Percentiles rank a stretch among this genome's conserved stretches.
Conservation (phyloP, 805 yeast species). For the Wickerhamiella spandovensis region DNA sequence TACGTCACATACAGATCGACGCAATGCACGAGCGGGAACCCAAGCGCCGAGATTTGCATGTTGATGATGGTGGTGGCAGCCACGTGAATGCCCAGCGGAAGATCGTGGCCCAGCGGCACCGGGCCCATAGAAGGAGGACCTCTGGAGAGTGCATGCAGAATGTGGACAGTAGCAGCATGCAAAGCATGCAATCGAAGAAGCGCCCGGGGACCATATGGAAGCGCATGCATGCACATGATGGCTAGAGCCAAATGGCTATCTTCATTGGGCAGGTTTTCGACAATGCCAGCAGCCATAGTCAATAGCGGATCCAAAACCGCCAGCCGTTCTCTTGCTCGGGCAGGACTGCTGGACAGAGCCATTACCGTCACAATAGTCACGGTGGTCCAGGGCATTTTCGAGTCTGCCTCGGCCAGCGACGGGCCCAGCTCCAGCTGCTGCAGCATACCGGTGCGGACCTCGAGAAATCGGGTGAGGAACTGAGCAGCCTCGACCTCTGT, state of each 20-base stretch:
- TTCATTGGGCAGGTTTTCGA: neutral
- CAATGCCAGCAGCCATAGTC: conserved; percentile 1
- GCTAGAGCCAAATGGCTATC: conserved; percentile 11
- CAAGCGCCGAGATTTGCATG: neutral
- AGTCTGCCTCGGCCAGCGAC: conserved; percentile 7
- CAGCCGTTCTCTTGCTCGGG: conserved; percentile 1
- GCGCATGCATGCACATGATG: conserved; percentile 10
- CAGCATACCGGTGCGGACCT: neutral
- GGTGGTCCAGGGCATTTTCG: conserved; percentile 13
- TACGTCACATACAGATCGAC: neutral
- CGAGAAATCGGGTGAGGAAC: neutral
- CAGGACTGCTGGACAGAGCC: conserved; percentile 8
- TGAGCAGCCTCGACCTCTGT: conserved; percentile 9
- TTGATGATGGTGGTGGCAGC: neutral
- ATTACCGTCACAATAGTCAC: conserved; percentile 14
- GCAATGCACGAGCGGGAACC: neutral
- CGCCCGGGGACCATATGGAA: conserved; percentile 13
- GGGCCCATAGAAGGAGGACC: neutral
- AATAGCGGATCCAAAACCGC: conserved; percentile 2
- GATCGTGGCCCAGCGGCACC: neutral
- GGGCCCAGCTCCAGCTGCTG: neutral
- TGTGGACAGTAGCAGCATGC: conserved; percentile 11
- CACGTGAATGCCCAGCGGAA: neutral
- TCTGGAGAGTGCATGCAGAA: neutral
- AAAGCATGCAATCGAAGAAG: conserved; percentile 9